Base-by-base conservation (phyloP, 1,284 basidiomycete species). In the Fomitopsis schrenkii region DNA sequence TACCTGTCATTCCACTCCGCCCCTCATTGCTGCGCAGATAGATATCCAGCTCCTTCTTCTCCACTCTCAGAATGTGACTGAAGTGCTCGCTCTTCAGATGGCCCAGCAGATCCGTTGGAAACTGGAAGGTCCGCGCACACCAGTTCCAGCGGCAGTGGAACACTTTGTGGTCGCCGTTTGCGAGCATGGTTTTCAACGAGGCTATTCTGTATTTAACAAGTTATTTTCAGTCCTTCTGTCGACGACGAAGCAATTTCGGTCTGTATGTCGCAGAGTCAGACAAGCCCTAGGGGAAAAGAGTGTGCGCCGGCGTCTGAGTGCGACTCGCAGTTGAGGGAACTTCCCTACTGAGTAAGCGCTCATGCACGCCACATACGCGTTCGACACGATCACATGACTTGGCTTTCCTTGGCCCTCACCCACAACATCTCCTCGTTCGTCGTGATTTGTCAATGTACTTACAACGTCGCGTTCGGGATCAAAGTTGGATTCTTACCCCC, bases 61-160 rank as follows among this genome's bases (percentile, higher is more conserved):
- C 62, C n/a, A 69, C 61, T 5, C 41, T 36, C 8, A 64, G 55
- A 12, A 69, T 64, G 46, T 63, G 60, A 5, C 42, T 60, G 41
- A 61, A 66, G 45, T 69, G 67, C 0, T 46, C 42, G 3, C 58
- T 45, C 6, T 65, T 45, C 44, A 67, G 41, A 44, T 69, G 67
- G 12, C 33, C 36, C 8, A 59, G 26, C 30, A 68, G 64, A 1
- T 64, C 66, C 15, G 36, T 19, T 28, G 55, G 35, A 1, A 59
- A 9, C 12, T 59, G 52, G 44, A 68, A 68, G 0, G 50, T 55
- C 19, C 61, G 42, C 0, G 64, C 58, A 38, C 67, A 68, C 66
- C 66, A 66, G 42, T 64, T 61, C 67, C 67, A 68, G 30, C 56
- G 63, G 54, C 67, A 68, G 7, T 50, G n/a, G 61, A 62, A 65